Conservation (phyloP, 148 eudicot species). For the Rhododendron simsii region DNA sequence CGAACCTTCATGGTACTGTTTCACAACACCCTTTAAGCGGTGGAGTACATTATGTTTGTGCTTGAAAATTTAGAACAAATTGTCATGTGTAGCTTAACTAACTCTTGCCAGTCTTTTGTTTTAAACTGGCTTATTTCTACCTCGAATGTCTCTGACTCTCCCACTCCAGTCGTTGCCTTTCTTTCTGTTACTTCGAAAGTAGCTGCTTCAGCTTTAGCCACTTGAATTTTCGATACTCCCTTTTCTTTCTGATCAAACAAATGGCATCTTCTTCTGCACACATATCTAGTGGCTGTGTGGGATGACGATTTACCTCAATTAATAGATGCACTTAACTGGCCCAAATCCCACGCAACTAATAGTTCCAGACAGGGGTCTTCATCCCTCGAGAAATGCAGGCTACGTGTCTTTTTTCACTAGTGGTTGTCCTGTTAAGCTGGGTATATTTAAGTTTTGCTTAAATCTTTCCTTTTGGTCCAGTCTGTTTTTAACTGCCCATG, state of each 20-base stretch:
- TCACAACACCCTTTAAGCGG: too few relatives aligned
- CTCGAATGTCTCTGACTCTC: neutral
- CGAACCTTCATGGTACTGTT: too few relatives aligned
- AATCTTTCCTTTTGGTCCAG: neutral
- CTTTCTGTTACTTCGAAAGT: too few relatives aligned
- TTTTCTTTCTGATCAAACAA: too few relatives aligned
- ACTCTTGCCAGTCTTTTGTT: neutral
- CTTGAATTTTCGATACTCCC: too few relatives aligned
- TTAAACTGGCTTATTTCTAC: neutral
- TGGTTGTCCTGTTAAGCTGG: neutral
- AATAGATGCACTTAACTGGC: too few relatives aligned
- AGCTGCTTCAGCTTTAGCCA: too few relatives aligned
- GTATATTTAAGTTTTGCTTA: neutral
- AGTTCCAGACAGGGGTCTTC: neutral
- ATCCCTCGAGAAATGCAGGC: neutral
- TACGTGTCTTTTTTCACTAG: neutral
- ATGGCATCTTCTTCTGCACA: too few relatives aligned
- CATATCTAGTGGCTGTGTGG: too few relatives aligned
- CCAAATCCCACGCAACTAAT: too few relatives aligned
- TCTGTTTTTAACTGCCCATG: neutral
- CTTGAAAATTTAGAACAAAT: neutral
- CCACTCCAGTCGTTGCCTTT: too few relatives aligned
- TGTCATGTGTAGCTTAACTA: neutral
- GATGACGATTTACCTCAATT: too few relatives aligned
- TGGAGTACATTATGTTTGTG: neutral